These are phyloP conservation scores for Aschersonia sp. DNA, from an alignment of 2,329 filamentous ascomycete genomes.

Conservation along the genomic window DNA sequence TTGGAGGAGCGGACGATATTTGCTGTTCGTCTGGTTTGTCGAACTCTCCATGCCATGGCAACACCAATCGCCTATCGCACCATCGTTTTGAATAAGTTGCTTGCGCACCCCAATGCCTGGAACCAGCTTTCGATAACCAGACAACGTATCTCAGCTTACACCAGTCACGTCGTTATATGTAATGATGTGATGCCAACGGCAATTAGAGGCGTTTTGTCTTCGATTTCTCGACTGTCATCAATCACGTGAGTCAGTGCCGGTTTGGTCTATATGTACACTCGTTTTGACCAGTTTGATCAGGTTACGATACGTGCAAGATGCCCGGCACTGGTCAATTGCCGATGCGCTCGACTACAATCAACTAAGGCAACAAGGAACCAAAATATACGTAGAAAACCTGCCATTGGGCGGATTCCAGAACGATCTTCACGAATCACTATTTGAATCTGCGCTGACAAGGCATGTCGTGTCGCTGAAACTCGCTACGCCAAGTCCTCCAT, in stretches of 20 bases:
- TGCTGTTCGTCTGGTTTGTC: conserved; percentile 21
- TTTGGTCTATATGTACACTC: background rate
- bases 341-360: conserved; percentile 20
- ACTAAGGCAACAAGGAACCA: conserved; percentile 13
- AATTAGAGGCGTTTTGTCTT: conserved; percentile 19
- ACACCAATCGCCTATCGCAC: conserved; percentile 27
- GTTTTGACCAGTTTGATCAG: conserved; percentile 10
- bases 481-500: conserved; percentile 21
- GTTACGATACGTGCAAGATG: conserved; percentile 20
- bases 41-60: conserved; percentile 21
- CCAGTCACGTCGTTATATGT: conserved; percentile 23
- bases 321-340: conserved; percentile 19
- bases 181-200: conserved; percentile 24
- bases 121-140: conserved; percentile 16
- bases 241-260: conserved; percentile 19
- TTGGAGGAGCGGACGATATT: conserved; percentile 12
- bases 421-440: conserved; percentile 19
- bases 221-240: conserved; percentile 20
- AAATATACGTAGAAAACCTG: conserved; percentile 24
- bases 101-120: conserved; percentile 20
- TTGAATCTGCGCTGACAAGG: conserved; percentile 22
- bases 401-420: conserved; percentile 22
- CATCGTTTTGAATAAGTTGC: conserved; percentile 20
- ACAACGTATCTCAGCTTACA: conserved; percentile 20
- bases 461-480: conserved; percentile 26